phyloP scores from a whole-genome alignment of 1,139 yeast species.

The Pichia norvegensis region DNA sequence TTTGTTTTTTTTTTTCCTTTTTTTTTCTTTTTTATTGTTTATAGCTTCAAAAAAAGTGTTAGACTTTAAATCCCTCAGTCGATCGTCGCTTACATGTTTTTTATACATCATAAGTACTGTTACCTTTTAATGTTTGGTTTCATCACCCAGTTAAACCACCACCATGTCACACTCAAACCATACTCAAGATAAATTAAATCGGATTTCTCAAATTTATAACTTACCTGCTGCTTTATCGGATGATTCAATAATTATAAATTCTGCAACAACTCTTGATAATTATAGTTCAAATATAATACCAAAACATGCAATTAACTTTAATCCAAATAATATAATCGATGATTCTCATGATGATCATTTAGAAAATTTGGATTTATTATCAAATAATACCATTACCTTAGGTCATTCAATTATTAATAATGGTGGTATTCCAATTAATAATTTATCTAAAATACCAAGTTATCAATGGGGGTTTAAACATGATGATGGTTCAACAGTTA shows the following conservation, averaged over 20 bases:
- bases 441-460: slow-evolving; percentile 27
- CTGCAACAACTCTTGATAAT: slow-evolving; percentile 5
- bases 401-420: slow-evolving; percentile 29
- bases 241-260: slow-evolving; percentile 1
- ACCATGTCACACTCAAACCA: not conserved
- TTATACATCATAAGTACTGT: too few species aligned
- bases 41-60: too few species aligned
- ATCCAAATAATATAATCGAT: not conserved
- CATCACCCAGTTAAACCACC: too few species aligned
- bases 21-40: too few species aligned
- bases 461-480: slow-evolving; percentile 28
- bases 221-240: slow-evolving; percentile 5
- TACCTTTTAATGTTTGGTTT: too few species aligned
- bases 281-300: slow-evolving; percentile 9
- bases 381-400: slow-evolving; percentile 15
- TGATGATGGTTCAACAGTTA: slow-evolving; percentile 16
- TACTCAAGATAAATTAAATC: slow-evolving; percentile 11
- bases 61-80: too few species aligned
- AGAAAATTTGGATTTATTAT: not conserved
- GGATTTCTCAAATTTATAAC: slow-evolving; percentile 13
- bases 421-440: slow-evolving; percentile 25
- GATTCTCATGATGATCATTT: not conserved
- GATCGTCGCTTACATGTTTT: too few species aligned
- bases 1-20: too few species aligned
- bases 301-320: not conserved